phyloP scores from a whole-genome alignment of 2,329 filamentous ascomycete genomes.

The Colletotrichum noveboracense region DNA sequence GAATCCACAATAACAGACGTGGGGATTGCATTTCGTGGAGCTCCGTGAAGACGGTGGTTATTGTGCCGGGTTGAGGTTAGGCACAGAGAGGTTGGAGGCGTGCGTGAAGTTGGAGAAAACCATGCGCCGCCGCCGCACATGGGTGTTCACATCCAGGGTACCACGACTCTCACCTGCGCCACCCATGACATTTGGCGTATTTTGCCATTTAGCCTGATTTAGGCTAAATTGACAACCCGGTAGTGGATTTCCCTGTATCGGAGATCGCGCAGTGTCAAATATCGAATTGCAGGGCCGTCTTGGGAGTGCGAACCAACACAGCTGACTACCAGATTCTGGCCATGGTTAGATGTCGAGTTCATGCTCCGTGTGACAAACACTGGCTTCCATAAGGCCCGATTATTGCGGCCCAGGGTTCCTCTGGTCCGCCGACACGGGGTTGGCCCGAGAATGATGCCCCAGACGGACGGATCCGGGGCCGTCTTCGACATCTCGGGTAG shows the following conservation, averaged over 20 bases:
- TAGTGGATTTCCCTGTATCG: not conserved
- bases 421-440: not conserved
- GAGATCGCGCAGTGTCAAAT: not conserved
- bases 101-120: not conserved
- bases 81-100: not conserved
- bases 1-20: not conserved
- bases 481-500: not conserved
- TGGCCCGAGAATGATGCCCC: not conserved
- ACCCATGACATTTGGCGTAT: not conserved
- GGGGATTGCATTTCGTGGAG: not conserved
- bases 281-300: not conserved
- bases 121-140: conserved; percentile 1
- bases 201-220: conserved; percentile 14
- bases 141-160: not conserved
- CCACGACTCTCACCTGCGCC: not conserved
- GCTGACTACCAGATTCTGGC: not conserved
- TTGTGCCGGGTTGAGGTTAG: not conserved
- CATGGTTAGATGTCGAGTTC: not conserved
- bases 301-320: not conserved
- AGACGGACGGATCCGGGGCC: not conserved
- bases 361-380: not conserved
- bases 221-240: conserved; percentile 7
- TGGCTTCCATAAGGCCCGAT: not conserved
- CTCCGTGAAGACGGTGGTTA: not conserved
- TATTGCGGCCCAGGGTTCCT: not conserved